phyloP scores from a whole-genome alignment of 1,284 basidiomycete species.

The Caloboletus firmus region DNA sequence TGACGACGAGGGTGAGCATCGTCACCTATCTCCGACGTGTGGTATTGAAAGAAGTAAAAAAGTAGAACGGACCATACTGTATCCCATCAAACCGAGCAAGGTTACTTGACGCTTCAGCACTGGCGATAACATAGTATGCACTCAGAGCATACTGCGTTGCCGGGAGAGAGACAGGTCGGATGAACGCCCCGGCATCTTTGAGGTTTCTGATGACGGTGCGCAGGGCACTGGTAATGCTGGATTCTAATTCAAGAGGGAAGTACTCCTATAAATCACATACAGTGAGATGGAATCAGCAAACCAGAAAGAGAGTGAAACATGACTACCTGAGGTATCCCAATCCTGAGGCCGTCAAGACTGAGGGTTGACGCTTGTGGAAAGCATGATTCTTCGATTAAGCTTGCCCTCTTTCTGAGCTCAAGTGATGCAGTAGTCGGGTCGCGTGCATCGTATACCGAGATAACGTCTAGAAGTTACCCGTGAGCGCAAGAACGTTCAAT shows the following conservation, averaged over 20 bases:
- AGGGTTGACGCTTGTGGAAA: constrained; percentile 11
- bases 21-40: neutral
- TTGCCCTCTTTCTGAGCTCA: constrained; percentile 40
- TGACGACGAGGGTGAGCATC: neutral
- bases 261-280: constrained; percentile 57
- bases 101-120: constrained; percentile 93
- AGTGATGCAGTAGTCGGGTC: constrained; percentile 77
- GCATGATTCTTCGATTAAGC: constrained; percentile 9
- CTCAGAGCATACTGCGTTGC: constrained; percentile 79
- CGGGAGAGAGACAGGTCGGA: constrained; percentile 79
- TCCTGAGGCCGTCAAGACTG: constrained; percentile 44
- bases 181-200: constrained; percentile 59
- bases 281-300: neutral
- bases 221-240: constrained; percentile 48
- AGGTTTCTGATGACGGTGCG: constrained; percentile 53
- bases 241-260: constrained; percentile 72
- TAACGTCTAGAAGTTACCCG: constrained; percentile 45
- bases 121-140: constrained; percentile 94
- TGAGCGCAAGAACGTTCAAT: constrained; percentile 3
- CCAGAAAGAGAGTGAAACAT: neutral
- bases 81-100: constrained; percentile 90
- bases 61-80: constrained; percentile 53
- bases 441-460: constrained; percentile 65
- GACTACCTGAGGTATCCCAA: constrained; percentile 60
- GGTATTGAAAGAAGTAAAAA: neutral